Evolutionary conservation across 225 moss, liverwort and hornwort genomes (phyloP).

Genomic region (Physcomitrellopsis africana): DNA sequence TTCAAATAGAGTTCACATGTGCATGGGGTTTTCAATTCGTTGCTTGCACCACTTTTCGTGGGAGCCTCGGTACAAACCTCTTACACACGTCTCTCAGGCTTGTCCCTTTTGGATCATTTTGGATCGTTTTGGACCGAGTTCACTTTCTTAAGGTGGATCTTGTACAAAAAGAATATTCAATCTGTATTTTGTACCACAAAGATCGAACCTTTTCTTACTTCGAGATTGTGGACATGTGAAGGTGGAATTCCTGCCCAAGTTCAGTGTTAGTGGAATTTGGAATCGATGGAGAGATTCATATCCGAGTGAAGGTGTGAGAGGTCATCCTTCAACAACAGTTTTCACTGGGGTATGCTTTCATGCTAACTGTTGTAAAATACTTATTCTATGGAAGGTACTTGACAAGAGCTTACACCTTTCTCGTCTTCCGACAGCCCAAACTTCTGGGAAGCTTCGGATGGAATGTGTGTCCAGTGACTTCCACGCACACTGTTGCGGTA

Average conservation of each 20-base stretch:
- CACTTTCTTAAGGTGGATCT: conserved; percentile 15
- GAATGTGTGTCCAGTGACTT: not conserved
- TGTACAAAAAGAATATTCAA: not conserved
- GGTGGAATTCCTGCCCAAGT: conserved; percentile 90
- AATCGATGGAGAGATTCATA: conserved; percentile 77
- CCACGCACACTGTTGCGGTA: conserved; percentile 2
- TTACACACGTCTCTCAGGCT: conserved; percentile 12
- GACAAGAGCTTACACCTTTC: not conserved
- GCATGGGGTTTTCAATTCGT: conserved; percentile 88
- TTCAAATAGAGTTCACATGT: conserved; percentile 56
- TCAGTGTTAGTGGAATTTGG: conserved; percentile 96
- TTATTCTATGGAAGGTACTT: conserved; percentile 13
- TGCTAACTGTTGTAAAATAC: conserved; percentile 15
- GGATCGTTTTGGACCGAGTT: conserved; percentile 15
- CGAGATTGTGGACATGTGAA: conserved; percentile 43
- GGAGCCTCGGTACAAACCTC: conserved; percentile 66
- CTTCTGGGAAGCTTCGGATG: conserved; percentile 3
- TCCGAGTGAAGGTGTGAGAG: conserved; percentile 49
- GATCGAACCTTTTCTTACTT: conserved; percentile 23
- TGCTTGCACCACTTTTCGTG: conserved; percentile 89
- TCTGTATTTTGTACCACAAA: not conserved
- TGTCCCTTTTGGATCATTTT: not conserved
- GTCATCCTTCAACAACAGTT: conserved; percentile 63
- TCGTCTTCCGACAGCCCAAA: conserved; percentile 1
- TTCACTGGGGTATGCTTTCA: conserved; percentile 84